phyloP scores from a whole-genome alignment of 1,139 yeast species.

The Torulaspora globosa region DNA sequence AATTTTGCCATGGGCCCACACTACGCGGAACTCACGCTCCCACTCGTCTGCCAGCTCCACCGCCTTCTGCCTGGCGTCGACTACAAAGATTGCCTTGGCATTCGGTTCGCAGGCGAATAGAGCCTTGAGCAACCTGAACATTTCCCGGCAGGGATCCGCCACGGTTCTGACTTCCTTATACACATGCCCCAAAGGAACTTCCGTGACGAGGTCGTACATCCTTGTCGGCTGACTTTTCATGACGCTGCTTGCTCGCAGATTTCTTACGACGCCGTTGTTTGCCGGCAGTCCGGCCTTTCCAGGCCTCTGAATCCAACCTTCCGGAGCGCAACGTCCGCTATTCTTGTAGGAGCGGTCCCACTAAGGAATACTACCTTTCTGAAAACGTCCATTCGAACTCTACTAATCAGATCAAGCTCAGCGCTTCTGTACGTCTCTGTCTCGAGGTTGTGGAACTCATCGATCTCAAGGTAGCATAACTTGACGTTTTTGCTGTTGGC shows the following conservation, averaged over 20 bases:
- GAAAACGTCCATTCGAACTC: background rate
- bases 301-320: too few species aligned
- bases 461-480: background rate
- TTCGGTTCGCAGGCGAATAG: background rate
- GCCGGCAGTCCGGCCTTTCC: too few species aligned
- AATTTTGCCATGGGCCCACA: too few species aligned
- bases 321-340: too few species aligned
- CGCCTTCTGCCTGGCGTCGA: background rate
- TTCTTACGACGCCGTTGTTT: too few species aligned
- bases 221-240: too few species aligned
- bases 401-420: background rate
- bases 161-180: background rate
- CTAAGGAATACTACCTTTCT: too few species aligned
- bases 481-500: background rate
- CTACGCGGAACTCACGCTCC: too few species aligned
- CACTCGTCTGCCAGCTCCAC: background rate
- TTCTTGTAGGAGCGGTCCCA: too few species aligned
- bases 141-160: background rate
- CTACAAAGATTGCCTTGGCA: background rate
- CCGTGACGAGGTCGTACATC: too few species aligned
- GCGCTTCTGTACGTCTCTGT: background rate
- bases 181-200: background rate
- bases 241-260: too few species aligned
- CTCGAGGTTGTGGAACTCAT: conserved; percentile 1
- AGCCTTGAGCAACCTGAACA: background rate